A percentile compares a stretch with the other conserved stretches of the same genome.
Conservation (phyloP, 2,329 filamentous ascomycete genomes). For the Ceratocystis smalleyi region DNA sequence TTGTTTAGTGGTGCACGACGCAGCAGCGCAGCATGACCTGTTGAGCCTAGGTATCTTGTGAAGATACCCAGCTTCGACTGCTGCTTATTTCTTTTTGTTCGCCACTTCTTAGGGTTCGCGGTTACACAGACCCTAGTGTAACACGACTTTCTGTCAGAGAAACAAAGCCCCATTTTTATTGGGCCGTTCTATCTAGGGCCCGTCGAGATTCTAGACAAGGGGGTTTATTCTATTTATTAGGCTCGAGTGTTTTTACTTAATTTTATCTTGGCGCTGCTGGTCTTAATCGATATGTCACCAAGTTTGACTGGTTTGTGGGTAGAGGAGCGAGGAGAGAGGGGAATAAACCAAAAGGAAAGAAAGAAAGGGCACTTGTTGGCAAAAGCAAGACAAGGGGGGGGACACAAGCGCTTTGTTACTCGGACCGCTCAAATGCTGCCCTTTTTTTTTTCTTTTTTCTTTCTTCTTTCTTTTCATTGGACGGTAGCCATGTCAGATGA, state of each 20-base stretch:
- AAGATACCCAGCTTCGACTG: too few relatives aligned
- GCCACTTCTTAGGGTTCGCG: too few relatives aligned
- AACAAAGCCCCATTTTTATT: too few relatives aligned
- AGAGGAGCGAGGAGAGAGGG: background rate
- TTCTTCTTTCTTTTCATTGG: background rate
- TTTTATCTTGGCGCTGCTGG: background rate
- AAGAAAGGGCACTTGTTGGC: background rate
- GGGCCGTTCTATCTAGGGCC: too few relatives aligned
- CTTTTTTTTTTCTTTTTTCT: background rate
- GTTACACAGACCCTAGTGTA: too few relatives aligned
- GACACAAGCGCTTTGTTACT: too few relatives aligned
- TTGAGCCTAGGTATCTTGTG: too few relatives aligned
- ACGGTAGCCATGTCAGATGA: too few relatives aligned
- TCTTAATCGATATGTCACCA: constrained; percentile 1
- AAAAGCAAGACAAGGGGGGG: background rate
- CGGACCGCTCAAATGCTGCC: background rate
- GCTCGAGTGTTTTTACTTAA: background rate
- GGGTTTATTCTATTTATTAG: background rate
- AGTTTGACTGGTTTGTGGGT: background rate
- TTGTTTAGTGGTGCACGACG: too few relatives aligned
- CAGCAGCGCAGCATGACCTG: too few relatives aligned
- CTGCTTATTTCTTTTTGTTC: too few relatives aligned
- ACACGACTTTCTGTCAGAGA: too few relatives aligned
- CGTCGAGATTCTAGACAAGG: background rate
- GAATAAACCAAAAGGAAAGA: background rate